These are phyloP conservation scores for Talaromyces sp. DNA, from an alignment of 2,329 filamentous ascomycete species.

Conservation along the genomic window DNA sequence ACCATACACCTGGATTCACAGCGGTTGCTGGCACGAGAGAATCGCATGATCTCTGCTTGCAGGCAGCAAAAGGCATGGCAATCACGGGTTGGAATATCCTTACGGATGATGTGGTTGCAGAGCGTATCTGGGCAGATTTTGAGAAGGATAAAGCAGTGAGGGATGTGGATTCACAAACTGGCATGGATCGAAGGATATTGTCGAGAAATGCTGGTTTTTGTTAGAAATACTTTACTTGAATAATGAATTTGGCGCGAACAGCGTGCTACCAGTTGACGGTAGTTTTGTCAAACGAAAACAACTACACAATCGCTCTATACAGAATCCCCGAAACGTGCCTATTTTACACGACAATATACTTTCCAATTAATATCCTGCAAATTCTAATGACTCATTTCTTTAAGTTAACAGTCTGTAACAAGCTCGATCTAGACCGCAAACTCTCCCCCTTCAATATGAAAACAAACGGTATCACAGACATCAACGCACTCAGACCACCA, in stretches of 20 bases:
- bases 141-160: not conserved
- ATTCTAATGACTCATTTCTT: not conserved
- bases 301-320: too few relatives aligned
- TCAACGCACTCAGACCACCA: conserved; percentile 38
- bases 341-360: too few relatives aligned
- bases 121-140: not conserved
- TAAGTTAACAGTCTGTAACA: not conserved
- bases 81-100: not conserved
- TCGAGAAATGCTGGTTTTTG: not conserved
- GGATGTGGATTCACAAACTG: not conserved
- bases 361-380: not conserved
- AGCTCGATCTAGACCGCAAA: conserved; percentile 19
- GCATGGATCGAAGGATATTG: not conserved
- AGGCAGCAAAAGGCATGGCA: conserved; percentile 3
- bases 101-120: not conserved
- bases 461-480: conserved; percentile 41
- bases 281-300: too few relatives aligned
- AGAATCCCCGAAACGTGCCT: not conserved
- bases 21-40: not conserved
- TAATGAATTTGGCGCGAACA: not conserved
- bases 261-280: too few relatives aligned
- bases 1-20: conserved; percentile 4
- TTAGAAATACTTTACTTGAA: not conserved
- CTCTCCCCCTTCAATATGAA: conserved; percentile 32
- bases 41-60: conserved; percentile 7